Evolutionary conservation across 352 stramenopile species (phyloP).

Genomic region (Pythium rishiriense): DNA sequence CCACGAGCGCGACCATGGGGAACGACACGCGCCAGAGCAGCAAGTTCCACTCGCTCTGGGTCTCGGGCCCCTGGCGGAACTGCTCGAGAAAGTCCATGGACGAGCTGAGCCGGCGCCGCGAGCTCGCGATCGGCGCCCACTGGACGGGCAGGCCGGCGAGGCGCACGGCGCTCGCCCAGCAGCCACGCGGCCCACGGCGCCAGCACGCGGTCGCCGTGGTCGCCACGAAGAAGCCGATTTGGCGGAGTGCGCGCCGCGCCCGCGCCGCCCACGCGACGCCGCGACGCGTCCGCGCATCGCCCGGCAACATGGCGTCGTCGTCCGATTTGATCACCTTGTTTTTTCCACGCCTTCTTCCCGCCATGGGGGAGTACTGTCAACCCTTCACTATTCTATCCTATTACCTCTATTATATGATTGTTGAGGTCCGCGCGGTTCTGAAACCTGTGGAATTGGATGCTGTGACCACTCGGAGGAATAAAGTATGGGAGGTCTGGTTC

Average conservation of each 20-base stretch:
- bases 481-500: conserved; percentile 6
- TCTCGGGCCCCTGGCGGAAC: conserved; percentile 67
- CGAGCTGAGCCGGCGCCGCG: conserved; percentile 18
- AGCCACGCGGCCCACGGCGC: conserved; percentile 19
- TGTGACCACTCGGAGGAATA: background rate
- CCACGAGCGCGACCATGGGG: conserved; percentile 73
- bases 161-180: conserved; percentile 12
- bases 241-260: conserved; percentile 1
- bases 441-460: background rate
- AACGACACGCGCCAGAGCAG: conserved; percentile 82
- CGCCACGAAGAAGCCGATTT: conserved; percentile 13
- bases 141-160: conserved; percentile 10
- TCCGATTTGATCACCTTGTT: too few relatives aligned
- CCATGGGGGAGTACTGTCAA: conserved; percentile 1
- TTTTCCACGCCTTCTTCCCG: background rate
- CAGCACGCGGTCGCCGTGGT: conserved; percentile 13
- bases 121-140: conserved; percentile 18
- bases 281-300: conserved; percentile 3
- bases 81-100: conserved; percentile 69
- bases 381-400: background rate
- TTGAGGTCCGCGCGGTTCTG: background rate
- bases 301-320: conserved; percentile 20
- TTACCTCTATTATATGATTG: conserved; percentile 1
- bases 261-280: background rate
- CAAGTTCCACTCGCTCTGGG: conserved; percentile 82